phyloP scores from a whole-genome alignment of 225 moss, liverwort and hornwort genomes.

The Pseudoscleropodium purum region DNA sequence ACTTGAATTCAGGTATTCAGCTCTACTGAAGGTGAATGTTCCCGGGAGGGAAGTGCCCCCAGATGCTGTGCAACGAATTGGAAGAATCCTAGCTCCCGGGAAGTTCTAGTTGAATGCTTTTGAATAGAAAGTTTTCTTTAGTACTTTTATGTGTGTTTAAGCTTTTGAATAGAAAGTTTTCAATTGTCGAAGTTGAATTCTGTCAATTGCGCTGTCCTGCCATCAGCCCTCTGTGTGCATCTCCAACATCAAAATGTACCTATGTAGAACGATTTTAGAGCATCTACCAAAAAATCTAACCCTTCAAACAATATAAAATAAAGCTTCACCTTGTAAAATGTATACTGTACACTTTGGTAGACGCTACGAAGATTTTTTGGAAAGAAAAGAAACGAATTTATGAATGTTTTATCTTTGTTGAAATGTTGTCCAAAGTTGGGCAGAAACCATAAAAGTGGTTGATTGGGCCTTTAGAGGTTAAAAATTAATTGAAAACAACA shows the following conservation, averaged over 20 bases:
- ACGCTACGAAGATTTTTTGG: too few species aligned
- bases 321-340: too few species aligned
- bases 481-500: not conserved
- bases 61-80: conserved; percentile 55
- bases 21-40: conserved; percentile 48
- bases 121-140: not conserved
- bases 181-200: not conserved
- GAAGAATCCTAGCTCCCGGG: conserved; percentile 52
- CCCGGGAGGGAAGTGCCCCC: conserved; percentile 53
- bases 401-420: not conserved
- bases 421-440: not conserved
- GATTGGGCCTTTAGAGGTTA: not conserved
- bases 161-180: not conserved
- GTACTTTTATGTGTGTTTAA: not conserved
- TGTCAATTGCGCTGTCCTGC: not conserved
- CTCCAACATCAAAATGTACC: not conserved
- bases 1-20: conserved; percentile 36
- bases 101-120: conserved; percentile 28
- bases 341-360: too few species aligned
- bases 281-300: not conserved
- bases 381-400: not conserved
- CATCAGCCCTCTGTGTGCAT: not conserved
- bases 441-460: not conserved
- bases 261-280: not conserved
- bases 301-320: too few species aligned